Percentiles rank a stretch among this genome's conserved stretches.
These are phyloP conservation scores for Aureobasidium lini DNA, from an alignment of 2,329 filamentous ascomycete species.

Conservation along the genomic window DNA sequence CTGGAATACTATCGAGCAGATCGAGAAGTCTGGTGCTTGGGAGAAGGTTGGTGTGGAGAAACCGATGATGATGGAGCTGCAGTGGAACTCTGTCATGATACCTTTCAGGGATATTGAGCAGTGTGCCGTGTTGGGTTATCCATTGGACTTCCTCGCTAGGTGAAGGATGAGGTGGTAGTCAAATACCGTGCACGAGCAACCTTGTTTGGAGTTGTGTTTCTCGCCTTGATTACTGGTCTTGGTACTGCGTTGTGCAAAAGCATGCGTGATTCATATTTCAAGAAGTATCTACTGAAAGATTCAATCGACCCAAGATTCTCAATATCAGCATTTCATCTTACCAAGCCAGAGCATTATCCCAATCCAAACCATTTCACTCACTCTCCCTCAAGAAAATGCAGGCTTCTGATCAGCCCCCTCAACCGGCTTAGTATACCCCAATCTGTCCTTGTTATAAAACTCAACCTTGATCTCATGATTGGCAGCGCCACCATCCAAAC, in stretches of 20 bases:
- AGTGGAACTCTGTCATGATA: constrained; percentile 15
- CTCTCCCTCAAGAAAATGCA: constrained; percentile 21
- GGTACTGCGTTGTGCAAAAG: too few relatives aligned
- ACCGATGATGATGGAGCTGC: constrained; percentile 16
- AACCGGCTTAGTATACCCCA: constrained; percentile 35
- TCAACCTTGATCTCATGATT: constrained; percentile 42
- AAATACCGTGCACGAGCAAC: background rate
- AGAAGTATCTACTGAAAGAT: background rate
- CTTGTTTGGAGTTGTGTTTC: too few relatives aligned
- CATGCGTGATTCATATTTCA: background rate
- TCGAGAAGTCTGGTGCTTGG: constrained; percentile 25
- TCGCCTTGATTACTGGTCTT: too few relatives aligned
- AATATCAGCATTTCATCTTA: background rate
- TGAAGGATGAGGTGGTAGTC: background rate
- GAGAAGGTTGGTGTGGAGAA: constrained; percentile 14
- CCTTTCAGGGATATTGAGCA: constrained; percentile 13
- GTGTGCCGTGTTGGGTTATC: constrained; percentile 8
- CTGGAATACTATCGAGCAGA: constrained; percentile 24
- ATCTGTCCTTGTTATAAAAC: constrained; percentile 46
- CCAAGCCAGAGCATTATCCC: background rate
- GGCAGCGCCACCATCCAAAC: constrained; percentile 42
- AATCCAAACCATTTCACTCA: background rate
- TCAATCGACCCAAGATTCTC: background rate
- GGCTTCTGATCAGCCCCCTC: constrained; percentile 44
- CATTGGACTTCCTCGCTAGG: background rate